Conservation (phyloP, 148 eudicot genomes). For the Camellia lanceoleosa region DNA sequence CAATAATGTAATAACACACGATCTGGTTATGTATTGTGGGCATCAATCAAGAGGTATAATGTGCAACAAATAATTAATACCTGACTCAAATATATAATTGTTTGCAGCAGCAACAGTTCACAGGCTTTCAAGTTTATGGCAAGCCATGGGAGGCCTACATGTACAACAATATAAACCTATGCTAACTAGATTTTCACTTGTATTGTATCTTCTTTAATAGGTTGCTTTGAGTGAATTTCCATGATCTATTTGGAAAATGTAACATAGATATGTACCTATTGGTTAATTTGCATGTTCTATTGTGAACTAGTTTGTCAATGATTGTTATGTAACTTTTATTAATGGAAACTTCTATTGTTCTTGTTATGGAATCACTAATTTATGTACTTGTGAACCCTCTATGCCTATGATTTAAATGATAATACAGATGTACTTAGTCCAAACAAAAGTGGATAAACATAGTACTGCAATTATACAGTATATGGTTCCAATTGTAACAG, state of each 20-base stretch:
- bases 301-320: constrained; percentile 5
- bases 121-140: constrained; percentile 16
- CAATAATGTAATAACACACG: neutral
- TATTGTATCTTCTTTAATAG: neutral
- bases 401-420: neutral
- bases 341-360: neutral
- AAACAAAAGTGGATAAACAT: constrained; percentile 6
- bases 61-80: too few species aligned
- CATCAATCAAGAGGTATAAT: neutral
- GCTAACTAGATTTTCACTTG: neutral
- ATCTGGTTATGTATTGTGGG: too few species aligned
- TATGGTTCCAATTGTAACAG: neutral
- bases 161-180: constrained; percentile 4
- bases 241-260: neutral
- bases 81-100: neutral
- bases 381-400: neutral
- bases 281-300: neutral
- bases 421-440: neutral
- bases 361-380: neutral
- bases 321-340: constrained; percentile 2
- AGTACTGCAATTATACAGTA: neutral
- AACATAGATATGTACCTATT: neutral
- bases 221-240: neutral
- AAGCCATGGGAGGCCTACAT: constrained; percentile 22
- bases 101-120: constrained; percentile 26